A percentile compares a stretch with the other conserved stretches of the same genome.
Conservation (phyloP, 495 filamentous ascomycete genomes). For the Annulohypoxylon stygium region DNA sequence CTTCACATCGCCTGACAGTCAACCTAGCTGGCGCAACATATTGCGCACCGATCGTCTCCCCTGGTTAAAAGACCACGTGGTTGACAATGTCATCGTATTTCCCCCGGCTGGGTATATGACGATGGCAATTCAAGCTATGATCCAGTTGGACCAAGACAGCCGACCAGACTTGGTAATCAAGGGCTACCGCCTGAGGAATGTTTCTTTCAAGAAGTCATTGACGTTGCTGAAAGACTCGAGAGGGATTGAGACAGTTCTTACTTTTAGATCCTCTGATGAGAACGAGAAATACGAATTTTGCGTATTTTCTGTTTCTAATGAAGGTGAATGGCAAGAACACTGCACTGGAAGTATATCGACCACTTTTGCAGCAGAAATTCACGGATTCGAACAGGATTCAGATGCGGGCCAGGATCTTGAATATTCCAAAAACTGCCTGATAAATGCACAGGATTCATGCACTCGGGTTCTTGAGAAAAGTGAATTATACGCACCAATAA, state of each 20-base stretch:
- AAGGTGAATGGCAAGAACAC: neutral
- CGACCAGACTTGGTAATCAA: neutral
- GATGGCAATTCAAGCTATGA: constrained; percentile 3
- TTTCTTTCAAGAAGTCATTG: neutral
- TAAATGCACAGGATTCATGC: neutral
- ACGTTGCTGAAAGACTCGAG: neutral
- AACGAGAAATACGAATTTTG: neutral
- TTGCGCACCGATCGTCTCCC: neutral
- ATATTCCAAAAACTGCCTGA: neutral
- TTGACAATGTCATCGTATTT: neutral
- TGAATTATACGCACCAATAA: neutral
- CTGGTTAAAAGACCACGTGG: neutral
- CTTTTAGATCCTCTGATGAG: neutral
- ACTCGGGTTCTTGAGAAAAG: neutral
- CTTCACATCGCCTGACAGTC: neutral
- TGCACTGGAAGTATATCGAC: neutral
- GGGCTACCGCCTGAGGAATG: neutral
- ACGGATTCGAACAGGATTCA: neutral
- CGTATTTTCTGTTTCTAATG: neutral
- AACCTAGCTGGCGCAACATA: neutral
- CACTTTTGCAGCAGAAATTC: neutral
- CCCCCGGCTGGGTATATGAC: neutral
- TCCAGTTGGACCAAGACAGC: neutral
- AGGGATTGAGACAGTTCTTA: neutral
- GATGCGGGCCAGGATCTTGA: neutral